A percentile compares a stretch with the other conserved stretches of the same genome.
Conservation (phyloP, 1,139 yeast genomes). For the Geotrichum europaeum region DNA sequence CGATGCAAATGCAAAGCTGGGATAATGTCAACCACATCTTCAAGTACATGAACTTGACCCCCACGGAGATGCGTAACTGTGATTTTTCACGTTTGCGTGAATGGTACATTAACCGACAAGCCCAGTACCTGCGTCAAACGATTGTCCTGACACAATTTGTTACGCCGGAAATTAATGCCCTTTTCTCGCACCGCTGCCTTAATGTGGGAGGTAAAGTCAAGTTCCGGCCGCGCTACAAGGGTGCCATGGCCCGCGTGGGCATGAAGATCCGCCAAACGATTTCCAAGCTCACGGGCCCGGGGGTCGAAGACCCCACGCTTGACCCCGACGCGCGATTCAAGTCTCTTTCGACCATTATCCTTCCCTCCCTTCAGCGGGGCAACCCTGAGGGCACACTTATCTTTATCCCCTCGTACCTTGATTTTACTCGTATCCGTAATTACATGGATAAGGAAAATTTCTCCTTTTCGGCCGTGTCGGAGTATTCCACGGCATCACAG, state of each 20-base stretch:
- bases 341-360: constrained; percentile 62
- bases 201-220: constrained; percentile 66
- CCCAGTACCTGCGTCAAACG: constrained; percentile 69
- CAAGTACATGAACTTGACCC: constrained; percentile 67
- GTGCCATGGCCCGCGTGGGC: constrained; percentile 43
- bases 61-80: constrained; percentile 71
- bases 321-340: constrained; percentile 74
- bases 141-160: constrained; percentile 64
- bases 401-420: constrained; percentile 81
- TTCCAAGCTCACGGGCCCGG: constrained; percentile 36
- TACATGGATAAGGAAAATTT: constrained; percentile 59
- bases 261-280: constrained; percentile 66
- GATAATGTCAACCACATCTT: constrained; percentile 67
- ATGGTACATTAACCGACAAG: constrained; percentile 87
- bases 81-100: constrained; percentile 88
- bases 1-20: constrained; percentile 91
- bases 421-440: constrained; percentile 71
- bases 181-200: constrained; percentile 50
- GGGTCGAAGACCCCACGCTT: constrained; percentile 40
- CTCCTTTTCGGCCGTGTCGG: constrained; percentile 51
- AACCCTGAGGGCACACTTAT: constrained; percentile 69
- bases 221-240: constrained; percentile 26
- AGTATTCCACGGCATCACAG: constrained; percentile 68
- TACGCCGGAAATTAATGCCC: constrained; percentile 75
- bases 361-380: constrained; percentile 62